Evolutionary conservation across 2,329 filamentous ascomycete species (phyloP), one percentile per base, ranked within the genome.

Genomic region (Curvularia sp.): DNA sequence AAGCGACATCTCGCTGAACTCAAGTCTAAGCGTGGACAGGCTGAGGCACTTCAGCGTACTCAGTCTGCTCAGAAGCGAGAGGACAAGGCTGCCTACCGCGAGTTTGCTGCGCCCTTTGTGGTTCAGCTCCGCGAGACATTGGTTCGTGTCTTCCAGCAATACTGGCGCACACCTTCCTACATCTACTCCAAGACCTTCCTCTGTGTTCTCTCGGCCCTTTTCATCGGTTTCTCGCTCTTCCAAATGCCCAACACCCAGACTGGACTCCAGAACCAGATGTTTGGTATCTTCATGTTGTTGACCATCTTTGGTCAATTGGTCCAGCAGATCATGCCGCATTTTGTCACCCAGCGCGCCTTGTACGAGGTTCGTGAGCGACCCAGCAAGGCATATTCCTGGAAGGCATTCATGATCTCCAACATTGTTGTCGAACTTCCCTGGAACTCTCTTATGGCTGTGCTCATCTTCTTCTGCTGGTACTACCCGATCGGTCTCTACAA

Each of bases 111-210:
- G 5, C 86, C 90, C 0, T 92, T 96, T 73, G 70, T 66, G 41
- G 71, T 81, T 7, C 93, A 97, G 76, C 80, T 94, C 42, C 80
- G 78, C 55, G 83, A 88, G 71, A 90, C 92, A 56, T 84, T 86
- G 18, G 75, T 84, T 64, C 91, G 93, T 70, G 89, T 95, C 26
- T 95, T 95, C 82, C 86, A 93, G 73, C 92, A 96, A 76, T 96
- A 95, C 84, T 96, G 93, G 92, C 90, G 93, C 60, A 93, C 89
- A 0, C 93, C 93, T 0, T 85, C 88, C 5, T 96, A 96, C 81
- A 93, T 97, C 76, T 96, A 94, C 81, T 89, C 90, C 69, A 96
- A 96, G 82, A 75, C 83, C 0, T 80, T 84, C 1, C 87, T 96
- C 18, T 92, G 88, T 72, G 79, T 85, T 24, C 77, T 88, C 15